Evolutionary conservation across 768 basidiomycete species (phyloP), one percentile per base, ranked within the genome.

Genomic region (Asterophora parasitica): DNA sequence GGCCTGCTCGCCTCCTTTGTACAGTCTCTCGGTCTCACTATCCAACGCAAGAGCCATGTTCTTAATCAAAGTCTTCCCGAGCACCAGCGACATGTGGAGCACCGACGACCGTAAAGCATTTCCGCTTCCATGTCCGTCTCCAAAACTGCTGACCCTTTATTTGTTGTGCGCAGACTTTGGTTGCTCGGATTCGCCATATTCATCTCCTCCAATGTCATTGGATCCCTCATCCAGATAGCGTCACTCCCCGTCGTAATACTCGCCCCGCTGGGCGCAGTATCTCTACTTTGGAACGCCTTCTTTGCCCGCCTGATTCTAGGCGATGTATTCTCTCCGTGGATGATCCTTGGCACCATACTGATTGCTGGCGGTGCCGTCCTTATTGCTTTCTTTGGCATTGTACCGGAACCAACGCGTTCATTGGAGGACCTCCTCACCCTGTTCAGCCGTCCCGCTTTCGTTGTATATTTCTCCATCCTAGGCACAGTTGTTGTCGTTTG

Each of bases 231-330:
- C 55, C 93, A 95, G 69, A 91, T 97, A 34, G 92, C 91, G 7
- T 88, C 92, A 2, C 79, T 97, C 10, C 92, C 93, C 2, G 90
- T 97, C 54, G 92, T 95, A 50, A 90, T 97, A 48, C 85, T 97
- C 43, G 93, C 92, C 0, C 93, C 93, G 0, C 76, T 97, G 4
- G 93, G 93, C 9, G 93, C 92, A 0, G 88, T 94, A 26, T 92
- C 88, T 2, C 78, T 97, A 23, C 78, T 97, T 23, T 95, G 88
- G 88, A 97, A 97, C 63, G 92, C 92, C 4, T 79, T 95, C 58
- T 93, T 95, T 60, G 92, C 92, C 12, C 77, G 82, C 26, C 58
- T 94, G 33, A 75, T 95, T 33, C 77, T 95, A 10, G 90, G 88
- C 9, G 92, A 96, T 61, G 74, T 81, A 16, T 92, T 94, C 67